Base-by-base conservation (phyloP, 1,284 basidiomycete genomes). In the Austroboletus niveus region DNA sequence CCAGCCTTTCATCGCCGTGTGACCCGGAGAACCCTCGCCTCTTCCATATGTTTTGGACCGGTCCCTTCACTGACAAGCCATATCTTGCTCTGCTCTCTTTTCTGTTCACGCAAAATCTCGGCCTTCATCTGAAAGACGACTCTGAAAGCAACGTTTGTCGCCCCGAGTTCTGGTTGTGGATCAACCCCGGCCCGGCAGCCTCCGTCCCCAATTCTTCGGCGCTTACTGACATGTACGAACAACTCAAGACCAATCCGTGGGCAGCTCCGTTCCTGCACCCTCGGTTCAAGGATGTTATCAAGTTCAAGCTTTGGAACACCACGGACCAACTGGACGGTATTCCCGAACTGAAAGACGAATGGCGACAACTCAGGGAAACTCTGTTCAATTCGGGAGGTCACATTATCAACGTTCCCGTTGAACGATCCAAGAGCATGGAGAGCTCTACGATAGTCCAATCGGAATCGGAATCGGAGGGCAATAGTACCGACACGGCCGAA, bases 271-370 rank as follows among this genome's bases (percentile, higher is more conserved):
- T 94, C 74, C 73, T 94, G 15, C 87, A 94, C 67, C 80, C 80
- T 20, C 77, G 89, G 48, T 93, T 94, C 73, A 78, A 82, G 52
- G 85, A 90, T 54, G 79, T 89, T 17, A 84, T 94, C 66, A 81
- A 87, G 62, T 94, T 94, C 75, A 89, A 86, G 64, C 77, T 93
- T 63, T 94, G 91, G 91, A 93, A 94, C 65, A 93, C 92, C 35
- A 93, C 91, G 4, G 90, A 92, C 60, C 90, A 92, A 60, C 74
- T 94, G 38, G 92, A 94, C 58, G 84, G 85, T 36, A 77, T 92
- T 2, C 81, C 83, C 5, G 92, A 94, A 67, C 70, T 93, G 42
- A 81, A 78, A 58, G 76, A 87, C 47, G 87, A 90, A 62, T 94
- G 92, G 92, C 76, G 91, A 44, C 75, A 82, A 49, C 74, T 82